These are phyloP conservation scores for Dalbergia oliveri DNA, from an alignment of 306 rosid genomes.

Conservation along the genomic window DNA sequence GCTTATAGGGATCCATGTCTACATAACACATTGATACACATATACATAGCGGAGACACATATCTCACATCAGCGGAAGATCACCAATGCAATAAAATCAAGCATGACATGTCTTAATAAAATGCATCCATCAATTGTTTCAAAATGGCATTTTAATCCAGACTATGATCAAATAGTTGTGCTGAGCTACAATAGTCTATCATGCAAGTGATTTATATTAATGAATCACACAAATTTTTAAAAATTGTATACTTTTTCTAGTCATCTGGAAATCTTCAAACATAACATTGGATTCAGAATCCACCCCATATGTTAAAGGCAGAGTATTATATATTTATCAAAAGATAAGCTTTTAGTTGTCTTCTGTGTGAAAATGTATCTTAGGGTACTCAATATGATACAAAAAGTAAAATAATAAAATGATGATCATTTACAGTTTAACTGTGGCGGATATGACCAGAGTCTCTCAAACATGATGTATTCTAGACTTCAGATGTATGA, in stretches of 20 bases:
- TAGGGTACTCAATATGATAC: slow-evolving; percentile 11
- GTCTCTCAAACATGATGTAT: slow-evolving; percentile 7
- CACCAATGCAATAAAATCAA: slow-evolving; percentile 17
- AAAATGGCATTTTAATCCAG: slow-evolving; percentile 33
- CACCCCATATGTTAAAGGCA: background rate
- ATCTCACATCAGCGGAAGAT: slow-evolving; percentile 27
- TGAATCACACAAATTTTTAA: background rate
- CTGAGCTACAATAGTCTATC: background rate
- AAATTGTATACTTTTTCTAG: background rate
- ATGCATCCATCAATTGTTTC: slow-evolving; percentile 1
- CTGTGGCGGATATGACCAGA: background rate
- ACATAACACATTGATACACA: background rate
- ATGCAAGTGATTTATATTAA: background rate
- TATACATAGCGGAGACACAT: background rate
- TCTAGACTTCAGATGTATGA: slow-evolving; percentile 17
- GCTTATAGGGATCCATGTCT: background rate
- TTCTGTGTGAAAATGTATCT: slow-evolving; percentile 3
- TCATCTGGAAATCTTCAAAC: background rate
- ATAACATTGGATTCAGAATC: slow-evolving; percentile 11
- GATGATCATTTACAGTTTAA: background rate
- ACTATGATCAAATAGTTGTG: slow-evolving; percentile 12
- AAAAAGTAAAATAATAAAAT: background rate
- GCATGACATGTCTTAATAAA: slow-evolving; percentile 3
- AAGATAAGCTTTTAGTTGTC: slow-evolving; percentile 1
- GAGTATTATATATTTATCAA: slow-evolving; percentile 11